Base-by-base conservation (phyloP, 192 early-diverging fungal genomes). In the Entrophospora sp. region DNA sequence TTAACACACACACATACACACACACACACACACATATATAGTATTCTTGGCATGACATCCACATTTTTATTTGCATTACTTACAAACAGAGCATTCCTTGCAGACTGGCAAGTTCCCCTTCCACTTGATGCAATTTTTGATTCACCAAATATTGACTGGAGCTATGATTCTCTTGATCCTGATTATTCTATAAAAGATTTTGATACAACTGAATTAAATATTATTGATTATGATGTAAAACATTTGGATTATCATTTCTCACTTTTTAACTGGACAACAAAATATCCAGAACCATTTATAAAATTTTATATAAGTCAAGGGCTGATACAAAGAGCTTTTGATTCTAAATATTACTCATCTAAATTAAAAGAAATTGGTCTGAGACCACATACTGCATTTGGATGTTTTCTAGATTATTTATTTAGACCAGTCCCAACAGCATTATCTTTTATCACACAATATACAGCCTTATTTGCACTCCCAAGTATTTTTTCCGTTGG, bases 21-120 rank as follows among this genome's bases (percentile, higher is more conserved):
- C n/a, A n/a, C n/a, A n/a, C n/a, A n/a, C n/a, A n/a, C n/a, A n/a
- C n/a, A n/a, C n/a, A n/a, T n/a, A n/a, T n/a, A n/a, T n/a, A 66
- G 52, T 3, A 46, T 63, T 20, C 18, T 69, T 71, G 75, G 76
- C 22, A 78, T 78, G 77, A 71, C 75, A 27, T 78, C 77, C 14
- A 75, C 77, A 8, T 75, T 78, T 31, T 61, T 78, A 37, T 75
- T 64, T 43, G 73, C 74, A n/a, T 38, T 78, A 3, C 31, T 78
- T 27, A 78, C 77, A 9, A 51, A 71, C 22, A 61, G 74, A 25
- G 67, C 71, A 3, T 78, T 75, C 24, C 61, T 78, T 25, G 59
- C 74, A 34, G 56, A 78, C 38, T 78, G 77, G 77, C 64, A 66
- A 20, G 51, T 37, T 12, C 73, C 71, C 22, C 38, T 73, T 20